Conservation (phyloP, 2,329 filamentous ascomycete genomes). For the Monilinia polystroma region DNA sequence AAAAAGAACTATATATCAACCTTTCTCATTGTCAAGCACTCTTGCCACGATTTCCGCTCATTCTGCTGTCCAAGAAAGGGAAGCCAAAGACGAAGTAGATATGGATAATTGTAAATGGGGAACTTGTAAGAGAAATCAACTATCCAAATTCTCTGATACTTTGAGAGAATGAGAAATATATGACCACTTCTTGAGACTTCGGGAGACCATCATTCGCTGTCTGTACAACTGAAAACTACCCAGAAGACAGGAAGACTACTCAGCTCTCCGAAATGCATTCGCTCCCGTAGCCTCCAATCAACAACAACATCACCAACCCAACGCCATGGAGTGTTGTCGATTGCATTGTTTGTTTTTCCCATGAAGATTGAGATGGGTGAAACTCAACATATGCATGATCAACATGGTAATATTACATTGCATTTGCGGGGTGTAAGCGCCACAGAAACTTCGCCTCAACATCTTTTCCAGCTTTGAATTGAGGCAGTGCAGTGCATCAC, state of each 20-base stretch:
- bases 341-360: not conserved
- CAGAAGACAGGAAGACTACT: too few relatives aligned
- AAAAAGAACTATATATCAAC: not conserved
- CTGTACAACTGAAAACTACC: not conserved
- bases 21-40: not conserved
- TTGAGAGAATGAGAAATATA: too few relatives aligned
- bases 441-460: slow-evolving; percentile 11
- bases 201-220: too few relatives aligned
- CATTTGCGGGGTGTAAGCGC: slow-evolving; percentile 13
- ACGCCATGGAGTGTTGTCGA: not conserved
- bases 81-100: not conserved
- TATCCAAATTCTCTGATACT: not conserved
- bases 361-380: not conserved
- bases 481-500: slow-evolving; percentile 19
- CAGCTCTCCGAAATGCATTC: not conserved
- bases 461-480: not conserved
- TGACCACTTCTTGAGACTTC: not conserved
- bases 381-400: not conserved
- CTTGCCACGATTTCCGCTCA: not conserved
- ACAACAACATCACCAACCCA: not conserved
- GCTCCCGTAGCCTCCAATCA: accelerated
- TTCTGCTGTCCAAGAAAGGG: not conserved
- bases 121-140: not conserved
- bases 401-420: not conserved
- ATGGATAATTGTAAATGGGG: not conserved